Evolutionary conservation across 2,329 filamentous ascomycete genomes (phyloP).

Genomic region (Phyllosticta ampelicida): DNA sequence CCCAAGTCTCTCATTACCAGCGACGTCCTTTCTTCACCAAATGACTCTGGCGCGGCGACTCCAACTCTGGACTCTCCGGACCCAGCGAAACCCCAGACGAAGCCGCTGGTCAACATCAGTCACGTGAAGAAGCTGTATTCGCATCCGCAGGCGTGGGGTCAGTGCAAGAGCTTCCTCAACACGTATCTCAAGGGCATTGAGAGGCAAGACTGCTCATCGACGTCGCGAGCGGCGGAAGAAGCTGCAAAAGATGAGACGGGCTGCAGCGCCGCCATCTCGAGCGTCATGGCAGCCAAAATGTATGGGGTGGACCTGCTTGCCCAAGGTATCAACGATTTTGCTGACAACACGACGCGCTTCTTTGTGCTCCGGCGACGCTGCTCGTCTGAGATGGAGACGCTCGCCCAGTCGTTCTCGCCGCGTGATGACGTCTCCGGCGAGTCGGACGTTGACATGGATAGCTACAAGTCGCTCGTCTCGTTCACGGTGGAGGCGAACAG

Average conservation of each 20-base stretch:
- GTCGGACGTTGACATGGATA: conserved; percentile 10
- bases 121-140: conserved; percentile 72
- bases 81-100: conserved; percentile 35
- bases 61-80: conserved; percentile 39
- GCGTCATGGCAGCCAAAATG: conserved; percentile 58
- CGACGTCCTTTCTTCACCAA: not conserved
- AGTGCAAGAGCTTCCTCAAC: conserved; percentile 68
- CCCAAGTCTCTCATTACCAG: not conserved
- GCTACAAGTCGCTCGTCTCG: conserved; percentile 61
- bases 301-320: conserved; percentile 61
- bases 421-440: not conserved
- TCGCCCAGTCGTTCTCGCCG: conserved; percentile 5
- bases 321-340: conserved; percentile 58
- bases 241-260: conserved; percentile 50
- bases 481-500: conserved; percentile 71
- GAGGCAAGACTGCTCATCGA: conserved; percentile 73
- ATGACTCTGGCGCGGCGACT: conserved; percentile 35
- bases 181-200: conserved; percentile 63
- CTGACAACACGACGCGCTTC: conserved; percentile 71
- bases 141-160: conserved; percentile 91
- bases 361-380: conserved; percentile 46
- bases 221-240: conserved; percentile 73
- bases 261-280: conserved; percentile 66
- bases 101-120: conserved; percentile 42
- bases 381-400: not conserved